Base-by-base conservation (phyloP, 2,329 filamentous ascomycete genomes). In the Aspergillus sp. region DNA sequence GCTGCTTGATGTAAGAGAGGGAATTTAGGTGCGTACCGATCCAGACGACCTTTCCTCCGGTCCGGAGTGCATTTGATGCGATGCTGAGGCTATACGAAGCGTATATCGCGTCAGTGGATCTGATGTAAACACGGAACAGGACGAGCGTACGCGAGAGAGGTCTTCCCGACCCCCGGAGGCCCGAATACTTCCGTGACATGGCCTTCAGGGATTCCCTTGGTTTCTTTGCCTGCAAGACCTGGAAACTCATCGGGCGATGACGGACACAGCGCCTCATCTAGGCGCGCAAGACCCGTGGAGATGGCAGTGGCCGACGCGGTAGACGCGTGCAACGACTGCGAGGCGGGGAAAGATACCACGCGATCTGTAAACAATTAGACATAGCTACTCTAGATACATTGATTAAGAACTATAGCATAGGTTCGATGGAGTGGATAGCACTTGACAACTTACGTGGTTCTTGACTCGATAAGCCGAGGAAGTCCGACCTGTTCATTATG, bases 121-220 rank as follows among this genome's bases (percentile, higher is more conserved):
- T 57, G 46, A 64, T 64, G 49, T 39, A 18, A 42, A 55, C 55
- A 57, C 31, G 62, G 47, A 36, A 55, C 22, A 20, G 49, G 32
- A 39, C 49, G 59, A 52, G 77, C 85, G 77, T 81, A 94, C 90
- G 88, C 90, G 67, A 97, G 80, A 12, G 89, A 83, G 4, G 92
- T 96, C 81, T 96, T 97, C 31, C 93, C 94, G 26, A 85, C 85
- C 1, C 92, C 93, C 9, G 91, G 89, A 11, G 93, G 92, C 0
- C 94, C 94, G 84, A 91, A 96, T 53, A 96, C 79, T 75, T 98
- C 94, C 3, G 90, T 90, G 47, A 96, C 82, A 73, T 92, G 90
- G 14, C 92, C 91, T 58, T 87, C 85, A 61, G 84, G 84, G 52
- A 96, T 80, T 4, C 92, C 92, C 18, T 84, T 82, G 53, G 42